Evolutionary conservation across 2,329 filamentous ascomycete species (phyloP).

Genomic region (Colletotrichum eleusines): DNA sequence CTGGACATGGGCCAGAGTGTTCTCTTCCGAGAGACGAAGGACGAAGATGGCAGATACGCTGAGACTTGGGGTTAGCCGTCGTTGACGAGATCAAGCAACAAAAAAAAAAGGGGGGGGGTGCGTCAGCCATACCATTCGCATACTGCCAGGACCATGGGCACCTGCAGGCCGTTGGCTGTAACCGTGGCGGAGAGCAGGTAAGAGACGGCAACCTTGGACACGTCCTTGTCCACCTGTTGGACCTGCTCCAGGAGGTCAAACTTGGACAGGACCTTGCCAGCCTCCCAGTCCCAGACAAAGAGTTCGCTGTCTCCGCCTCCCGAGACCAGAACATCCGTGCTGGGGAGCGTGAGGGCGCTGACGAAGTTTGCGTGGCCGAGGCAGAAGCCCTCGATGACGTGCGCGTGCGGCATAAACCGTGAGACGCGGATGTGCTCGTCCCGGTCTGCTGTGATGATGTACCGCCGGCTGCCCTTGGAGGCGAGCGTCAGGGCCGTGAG

Average conservation of each 20-base stretch:
- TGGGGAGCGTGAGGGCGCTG: constrained; percentile 77
- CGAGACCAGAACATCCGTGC: constrained; percentile 77
- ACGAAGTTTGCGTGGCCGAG: constrained; percentile 90
- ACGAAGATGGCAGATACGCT: constrained; percentile 74
- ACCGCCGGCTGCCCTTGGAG: constrained; percentile 56
- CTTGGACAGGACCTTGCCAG: constrained; percentile 65
- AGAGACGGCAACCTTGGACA: constrained; percentile 62
- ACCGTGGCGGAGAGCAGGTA: constrained; percentile 52
- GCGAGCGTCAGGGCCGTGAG: constrained; percentile 79
- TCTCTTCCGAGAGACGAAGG: constrained; percentile 65
- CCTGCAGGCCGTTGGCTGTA: constrained; percentile 34
- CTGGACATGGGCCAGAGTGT: constrained; percentile 61
- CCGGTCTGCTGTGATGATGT: constrained; percentile 68
- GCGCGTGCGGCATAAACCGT: constrained; percentile 81
- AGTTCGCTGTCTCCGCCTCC: constrained; percentile 87
- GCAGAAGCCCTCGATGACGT: constrained; percentile 91
- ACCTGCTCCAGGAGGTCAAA: constrained; percentile 62
- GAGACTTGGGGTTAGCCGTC: constrained; percentile 43
- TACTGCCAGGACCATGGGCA: constrained; percentile 51
- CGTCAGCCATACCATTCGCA: constrained; percentile 60
- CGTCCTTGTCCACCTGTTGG: constrained; percentile 47
- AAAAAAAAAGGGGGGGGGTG: constrained; percentile 1
- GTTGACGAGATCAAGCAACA: background rate
- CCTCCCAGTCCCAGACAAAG: constrained; percentile 85
- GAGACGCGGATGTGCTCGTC: constrained; percentile 88